Percentiles rank a stretch among this genome's conserved stretches.
phyloP scores from a whole-genome alignment of 179 eudicot species.

The Silene vulgaris region DNA sequence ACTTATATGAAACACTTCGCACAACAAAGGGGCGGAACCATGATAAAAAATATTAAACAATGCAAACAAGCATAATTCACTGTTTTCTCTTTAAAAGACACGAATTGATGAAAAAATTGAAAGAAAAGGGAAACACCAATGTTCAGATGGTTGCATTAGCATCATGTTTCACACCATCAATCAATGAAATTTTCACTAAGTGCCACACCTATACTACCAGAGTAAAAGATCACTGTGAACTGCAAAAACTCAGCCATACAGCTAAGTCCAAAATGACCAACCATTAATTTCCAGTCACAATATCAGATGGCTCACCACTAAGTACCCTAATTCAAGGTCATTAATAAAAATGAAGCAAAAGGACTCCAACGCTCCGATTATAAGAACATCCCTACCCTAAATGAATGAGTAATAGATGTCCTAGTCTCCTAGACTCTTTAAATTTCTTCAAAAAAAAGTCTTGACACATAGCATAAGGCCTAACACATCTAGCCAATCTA shows the following conservation, averaged over 20 bases:
- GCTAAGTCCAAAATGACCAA: background rate
- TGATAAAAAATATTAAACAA: too few species aligned
- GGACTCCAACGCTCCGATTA: background rate
- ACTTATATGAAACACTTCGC: too few species aligned
- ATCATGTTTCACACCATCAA: conserved; percentile 3
- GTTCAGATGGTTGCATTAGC: background rate
- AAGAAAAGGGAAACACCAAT: background rate
- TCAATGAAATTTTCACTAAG: background rate
- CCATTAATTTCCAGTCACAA: background rate
- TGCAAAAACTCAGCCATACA: background rate
- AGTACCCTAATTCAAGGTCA: background rate
- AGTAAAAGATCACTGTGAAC: background rate
- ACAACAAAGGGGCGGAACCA: too few species aligned
- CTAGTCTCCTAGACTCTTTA: background rate
- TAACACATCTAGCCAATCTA: background rate
- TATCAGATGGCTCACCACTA: background rate
- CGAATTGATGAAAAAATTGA: background rate
- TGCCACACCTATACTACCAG: background rate
- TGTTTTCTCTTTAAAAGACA: too few species aligned
- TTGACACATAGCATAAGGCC: background rate
- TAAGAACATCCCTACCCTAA: background rate
- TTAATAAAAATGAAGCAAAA: background rate
- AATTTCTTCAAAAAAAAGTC: too few species aligned
- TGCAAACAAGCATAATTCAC: too few species aligned
- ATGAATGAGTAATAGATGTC: background rate